phyloP scores from a whole-genome alignment of 495 filamentous ascomycete species.

The Penicillium waksmanii region DNA sequence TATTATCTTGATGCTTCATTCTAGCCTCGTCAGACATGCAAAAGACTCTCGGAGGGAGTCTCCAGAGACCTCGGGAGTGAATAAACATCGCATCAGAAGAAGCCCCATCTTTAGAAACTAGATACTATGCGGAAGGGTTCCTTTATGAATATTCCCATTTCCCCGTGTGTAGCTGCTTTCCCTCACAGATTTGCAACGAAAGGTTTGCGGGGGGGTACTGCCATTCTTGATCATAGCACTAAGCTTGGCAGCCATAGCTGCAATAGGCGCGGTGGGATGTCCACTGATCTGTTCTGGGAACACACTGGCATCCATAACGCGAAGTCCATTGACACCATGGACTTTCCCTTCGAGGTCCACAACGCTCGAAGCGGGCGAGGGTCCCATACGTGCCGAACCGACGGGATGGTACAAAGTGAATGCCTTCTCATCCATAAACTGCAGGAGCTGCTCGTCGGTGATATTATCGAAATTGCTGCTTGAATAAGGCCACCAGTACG shows the following conservation, averaged over 20 bases:
- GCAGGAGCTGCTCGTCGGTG: constrained; percentile 28
- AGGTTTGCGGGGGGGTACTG: background rate
- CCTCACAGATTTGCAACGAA: constrained; percentile 4
- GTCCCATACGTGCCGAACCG: constrained; percentile 30
- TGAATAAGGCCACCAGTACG: constrained; percentile 33
- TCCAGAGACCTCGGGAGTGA: too few species aligned
- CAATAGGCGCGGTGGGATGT: constrained; percentile 27
- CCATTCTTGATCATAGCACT: constrained; percentile 23
- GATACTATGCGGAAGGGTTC: too few species aligned
- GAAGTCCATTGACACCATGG: constrained; percentile 49
- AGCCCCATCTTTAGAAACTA: too few species aligned
- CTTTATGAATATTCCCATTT: too few species aligned
- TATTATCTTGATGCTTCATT: too few species aligned
- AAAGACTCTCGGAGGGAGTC: too few species aligned
- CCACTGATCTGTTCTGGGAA: constrained; percentile 34
- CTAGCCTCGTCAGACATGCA: too few species aligned
- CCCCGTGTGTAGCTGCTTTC: background rate
- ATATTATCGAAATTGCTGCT: constrained; percentile 28
- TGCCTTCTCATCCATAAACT: constrained; percentile 29
- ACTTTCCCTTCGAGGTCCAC: constrained; percentile 54
- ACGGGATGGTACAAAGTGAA: constrained; percentile 33
- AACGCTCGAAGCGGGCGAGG: constrained; percentile 33
- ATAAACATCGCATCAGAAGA: too few species aligned
- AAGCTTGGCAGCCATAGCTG: constrained; percentile 27
- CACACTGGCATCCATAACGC: constrained; percentile 46